phyloP scores from a whole-genome alignment of 768 basidiomycete genomes.

The Pleurotus giganteus region DNA sequence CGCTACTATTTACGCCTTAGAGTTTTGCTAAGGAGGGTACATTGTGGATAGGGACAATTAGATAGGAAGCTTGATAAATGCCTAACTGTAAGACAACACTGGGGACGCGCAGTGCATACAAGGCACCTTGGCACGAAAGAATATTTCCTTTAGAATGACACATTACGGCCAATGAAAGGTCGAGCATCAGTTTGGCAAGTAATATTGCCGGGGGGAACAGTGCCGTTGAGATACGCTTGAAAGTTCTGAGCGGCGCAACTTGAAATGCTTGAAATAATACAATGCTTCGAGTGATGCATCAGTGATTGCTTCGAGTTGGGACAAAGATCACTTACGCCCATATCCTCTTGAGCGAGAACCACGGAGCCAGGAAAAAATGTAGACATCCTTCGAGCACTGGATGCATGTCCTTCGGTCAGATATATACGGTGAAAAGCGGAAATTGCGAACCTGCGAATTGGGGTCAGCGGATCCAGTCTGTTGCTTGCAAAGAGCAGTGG shows the following conservation, averaged over 20 bases:
- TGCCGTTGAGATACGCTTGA: constrained; percentile 39
- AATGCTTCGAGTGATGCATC: constrained; percentile 12
- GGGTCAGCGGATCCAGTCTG: constrained; percentile 22
- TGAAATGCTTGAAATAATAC: constrained; percentile 17
- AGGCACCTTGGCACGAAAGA: too few species aligned
- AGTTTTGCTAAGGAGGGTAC: too few species aligned
- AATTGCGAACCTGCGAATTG: constrained; percentile 8
- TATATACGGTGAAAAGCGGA: not conserved
- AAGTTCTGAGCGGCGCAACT: constrained; percentile 26
- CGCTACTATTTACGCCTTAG: too few species aligned
- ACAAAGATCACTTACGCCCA: constrained; percentile 28
- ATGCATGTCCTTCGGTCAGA: not conserved
- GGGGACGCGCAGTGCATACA: too few species aligned
- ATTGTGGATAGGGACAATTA: too few species aligned
- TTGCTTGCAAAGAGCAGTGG: constrained; percentile 39
- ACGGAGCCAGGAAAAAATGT: constrained; percentile 32
- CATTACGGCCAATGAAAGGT: not conserved
- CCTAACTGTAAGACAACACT: too few species aligned
- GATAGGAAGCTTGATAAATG: too few species aligned
- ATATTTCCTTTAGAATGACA: not conserved
- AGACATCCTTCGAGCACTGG: constrained; percentile 39
- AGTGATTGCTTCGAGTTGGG: not conserved
- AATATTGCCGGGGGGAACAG: constrained; percentile 25
- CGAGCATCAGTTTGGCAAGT: not conserved
- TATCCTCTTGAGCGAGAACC: constrained; percentile 39